Base-by-base conservation (phyloP, 1,139 yeast species). In the Debaryomyces nepalensis region DNA sequence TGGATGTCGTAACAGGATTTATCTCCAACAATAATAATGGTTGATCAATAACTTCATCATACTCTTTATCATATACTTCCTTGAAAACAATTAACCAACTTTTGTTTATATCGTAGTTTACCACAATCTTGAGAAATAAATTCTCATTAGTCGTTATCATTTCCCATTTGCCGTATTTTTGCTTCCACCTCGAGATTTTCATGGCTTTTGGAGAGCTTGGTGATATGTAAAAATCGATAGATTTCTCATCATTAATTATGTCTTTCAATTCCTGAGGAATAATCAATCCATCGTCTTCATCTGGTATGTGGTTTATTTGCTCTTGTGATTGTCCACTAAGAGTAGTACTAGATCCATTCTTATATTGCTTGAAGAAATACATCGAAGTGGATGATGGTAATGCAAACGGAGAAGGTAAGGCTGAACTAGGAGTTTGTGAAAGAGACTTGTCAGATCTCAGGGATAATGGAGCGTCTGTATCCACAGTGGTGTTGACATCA, bases 301-400 rank as follows among this genome's bases (percentile, higher is more conserved):
- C 41, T 15, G 30, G 23, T 5, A 26, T 35, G 12, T 41, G 39
- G 8, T 4, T n/a, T 15, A 27, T 14, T 26, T 29, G 29, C 8
- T 29, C 33, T 16, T 29, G 33, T 11, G 34, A 21, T 20, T 32
- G 33, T 18, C 33, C 29, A 19, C 24, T 41, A 14, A 40, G 14
- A 21, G 37, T 39, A 9, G 44, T 27, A 4, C 49, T 39, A 3
- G 60, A 51, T 12, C 33, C 48, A 40, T 52, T 51, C 24, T 49
- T 34, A 37, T 59, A 55, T n/a, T 61, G 68, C 40, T 68, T 69
- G 58, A 72, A 72, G 49, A 70, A 72, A 39, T 68, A 60, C 15
- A 64, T 65, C 0, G 77, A 71, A 0, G 77, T 69, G 2, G 77
- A 71, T 2, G 75, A 67, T 3, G 78, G 78, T 47, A 73, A 63